These are phyloP conservation scores for Metrosideros polymorpha DNA, from an alignment of 441 rosid species.

Conservation along the genomic window DNA sequence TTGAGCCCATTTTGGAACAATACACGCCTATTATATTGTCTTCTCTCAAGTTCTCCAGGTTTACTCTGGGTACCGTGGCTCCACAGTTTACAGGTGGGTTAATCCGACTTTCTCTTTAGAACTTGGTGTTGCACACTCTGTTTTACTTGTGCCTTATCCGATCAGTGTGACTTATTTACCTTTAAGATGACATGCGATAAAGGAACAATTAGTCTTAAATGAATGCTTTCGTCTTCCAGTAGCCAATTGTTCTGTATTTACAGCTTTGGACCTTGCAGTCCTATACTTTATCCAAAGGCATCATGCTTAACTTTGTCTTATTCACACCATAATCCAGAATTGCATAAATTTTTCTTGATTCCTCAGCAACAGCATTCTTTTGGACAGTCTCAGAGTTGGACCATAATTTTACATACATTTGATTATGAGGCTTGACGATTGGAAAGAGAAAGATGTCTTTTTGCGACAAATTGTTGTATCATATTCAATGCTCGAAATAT, in stretches of 20 bases:
- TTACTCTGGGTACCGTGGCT: slow-evolving; percentile 97
- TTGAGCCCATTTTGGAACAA: slow-evolving; percentile 89
- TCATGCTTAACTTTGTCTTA: neutral
- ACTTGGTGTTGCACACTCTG: neutral
- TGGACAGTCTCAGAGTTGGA: neutral
- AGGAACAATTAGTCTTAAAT: neutral
- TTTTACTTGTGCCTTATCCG: neutral
- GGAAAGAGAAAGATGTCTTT: neutral
- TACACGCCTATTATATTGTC: slow-evolving; percentile 65
- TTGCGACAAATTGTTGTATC: neutral
- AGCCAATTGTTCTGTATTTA: neutral
- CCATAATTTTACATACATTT: neutral
- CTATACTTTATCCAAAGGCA: neutral
- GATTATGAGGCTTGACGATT: neutral
- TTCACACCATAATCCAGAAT: neutral
- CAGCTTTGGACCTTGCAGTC: neutral
- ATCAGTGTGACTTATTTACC: neutral
- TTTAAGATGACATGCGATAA: neutral
- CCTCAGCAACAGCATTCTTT: neutral
- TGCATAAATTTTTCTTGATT: neutral
- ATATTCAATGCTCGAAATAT: neutral
- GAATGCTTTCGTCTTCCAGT: neutral
- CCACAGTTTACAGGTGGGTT: slow-evolving; percentile 92
- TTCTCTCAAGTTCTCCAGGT: slow-evolving; percentile 78
- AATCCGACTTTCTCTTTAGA: neutral